phyloP scores from a whole-genome alignment of 1,284 basidiomycete species.

The Microbotryum scabiosae region DNA sequence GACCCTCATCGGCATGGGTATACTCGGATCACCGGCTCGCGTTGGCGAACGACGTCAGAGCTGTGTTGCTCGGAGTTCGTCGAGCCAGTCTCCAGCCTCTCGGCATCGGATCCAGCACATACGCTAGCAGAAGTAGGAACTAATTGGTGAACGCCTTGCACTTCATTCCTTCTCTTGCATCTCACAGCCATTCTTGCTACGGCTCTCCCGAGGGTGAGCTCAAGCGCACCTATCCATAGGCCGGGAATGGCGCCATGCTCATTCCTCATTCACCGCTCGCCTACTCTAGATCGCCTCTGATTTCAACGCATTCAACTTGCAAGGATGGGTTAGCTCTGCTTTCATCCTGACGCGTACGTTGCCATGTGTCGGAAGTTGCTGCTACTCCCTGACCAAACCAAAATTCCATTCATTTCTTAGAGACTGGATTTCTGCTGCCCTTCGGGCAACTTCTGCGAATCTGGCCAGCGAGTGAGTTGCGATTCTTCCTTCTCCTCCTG shows the following conservation, averaged over 20 bases:
- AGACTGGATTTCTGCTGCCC: constrained; percentile 41
- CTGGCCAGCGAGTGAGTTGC: constrained; percentile 33
- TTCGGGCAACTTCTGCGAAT: constrained; percentile 43
- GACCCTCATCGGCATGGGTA: no score
- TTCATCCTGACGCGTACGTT: constrained; percentile 42
- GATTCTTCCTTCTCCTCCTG: constrained; percentile 37
- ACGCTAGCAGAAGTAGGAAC: neutral
- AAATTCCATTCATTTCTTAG: constrained; percentile 25
- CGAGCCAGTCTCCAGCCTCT: neutral
- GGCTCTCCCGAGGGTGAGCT: no score
- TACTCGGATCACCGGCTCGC: constrained; percentile 40
- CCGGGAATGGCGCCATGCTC: neutral
- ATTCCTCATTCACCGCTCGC: constrained; percentile 18
- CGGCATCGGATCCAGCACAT: neutral
- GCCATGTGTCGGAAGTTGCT: neutral
- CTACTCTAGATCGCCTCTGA: constrained; percentile 42
- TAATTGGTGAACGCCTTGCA: neutral
- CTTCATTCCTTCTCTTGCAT: neutral
- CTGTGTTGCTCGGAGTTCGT: neutral
- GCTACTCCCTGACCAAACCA: neutral
- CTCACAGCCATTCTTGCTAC: neutral
- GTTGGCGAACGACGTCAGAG: neutral
- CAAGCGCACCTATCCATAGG: neutral
- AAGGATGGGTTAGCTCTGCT: constrained; percentile 43
- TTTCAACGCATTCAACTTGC: constrained; percentile 44